Evolutionary conservation across 148 eudicot genomes (phyloP), one percentile per base, ranked within the genome.

Genomic region (Camellia granthamiana): DNA sequence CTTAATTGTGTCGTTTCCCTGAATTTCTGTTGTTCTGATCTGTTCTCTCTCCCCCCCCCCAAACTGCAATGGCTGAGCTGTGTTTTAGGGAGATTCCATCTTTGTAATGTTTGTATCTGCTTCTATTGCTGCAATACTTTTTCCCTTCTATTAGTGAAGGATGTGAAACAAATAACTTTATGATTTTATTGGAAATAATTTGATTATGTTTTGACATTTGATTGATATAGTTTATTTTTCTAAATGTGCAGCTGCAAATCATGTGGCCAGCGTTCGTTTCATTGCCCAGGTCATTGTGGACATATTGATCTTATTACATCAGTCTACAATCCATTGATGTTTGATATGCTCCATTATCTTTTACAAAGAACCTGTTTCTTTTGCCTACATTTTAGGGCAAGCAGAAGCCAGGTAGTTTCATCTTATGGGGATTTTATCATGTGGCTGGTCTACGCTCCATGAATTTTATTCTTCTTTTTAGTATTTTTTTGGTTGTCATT

Each of bases 281-380:
- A 76, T 77, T 96, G 99, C 84, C 82, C 91, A 2, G 99, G 99
- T 81, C 99, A 96, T 88, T 96, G 92, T 85, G 99, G 99, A 69
- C 95, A 96, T 83, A 90, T 96, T 64, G 95, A 94, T 43, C 94
- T 96, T 74, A 87, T 89, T 61, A 77, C 86, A 69, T 79, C 84
- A 38, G 90, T 86, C 78, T 94, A 89, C 85, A 93, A 94, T 69
- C 99, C 99, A 3, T 81, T 96, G 86, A 81, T 92, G 5, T 94
- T 96, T 70, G 80, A 79, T 69, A 82, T 74, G 84, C 87, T 94
- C 75, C 83, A 75, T 78, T 85, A 78, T 66, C 68, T 96, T 70
- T 77, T 96, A 38, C 90, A 89, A 79, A 87, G 68, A 19, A 92
- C 93, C 38, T 96, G 99, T 84, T 91, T 94, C 78, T 85, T 16